phyloP scores from a whole-genome alignment of 768 basidiomycete species.

The Lentinus brumalis region DNA sequence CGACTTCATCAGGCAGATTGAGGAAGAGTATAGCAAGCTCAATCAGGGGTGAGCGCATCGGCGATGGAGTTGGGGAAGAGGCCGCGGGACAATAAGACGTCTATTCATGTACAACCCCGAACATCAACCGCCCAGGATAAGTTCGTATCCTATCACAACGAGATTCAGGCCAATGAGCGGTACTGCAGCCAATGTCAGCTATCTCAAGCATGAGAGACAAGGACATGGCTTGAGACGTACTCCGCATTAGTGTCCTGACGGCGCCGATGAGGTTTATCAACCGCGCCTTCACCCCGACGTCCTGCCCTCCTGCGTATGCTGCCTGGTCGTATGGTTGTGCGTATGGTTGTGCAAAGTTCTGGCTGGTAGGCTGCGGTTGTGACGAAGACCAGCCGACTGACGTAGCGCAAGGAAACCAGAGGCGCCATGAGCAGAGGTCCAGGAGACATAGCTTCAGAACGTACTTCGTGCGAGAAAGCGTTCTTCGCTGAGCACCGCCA shows the following conservation, averaged over 20 bases:
- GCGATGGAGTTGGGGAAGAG: neutral
- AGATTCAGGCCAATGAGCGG: conserved; percentile 89
- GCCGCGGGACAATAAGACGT: conserved; percentile 15
- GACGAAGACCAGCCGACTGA: conserved; percentile 88
- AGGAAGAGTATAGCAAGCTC: conserved; percentile 67
- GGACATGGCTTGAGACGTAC: conserved; percentile 53
- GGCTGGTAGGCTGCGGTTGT: conserved; percentile 56
- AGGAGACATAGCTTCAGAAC: conserved; percentile 33
- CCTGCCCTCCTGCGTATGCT: conserved; percentile 53
- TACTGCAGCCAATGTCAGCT: conserved; percentile 54
- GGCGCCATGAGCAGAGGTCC: conserved; percentile 21
- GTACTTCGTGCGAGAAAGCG: conserved; percentile 90
- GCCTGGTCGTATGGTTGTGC: conserved; percentile 71
- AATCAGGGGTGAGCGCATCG: conserved; percentile 39
- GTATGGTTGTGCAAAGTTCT: conserved; percentile 67
- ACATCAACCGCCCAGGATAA: conserved; percentile 58
- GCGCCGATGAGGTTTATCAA: conserved; percentile 93
- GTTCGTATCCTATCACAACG: conserved; percentile 83
- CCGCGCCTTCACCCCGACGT: conserved; percentile 79
- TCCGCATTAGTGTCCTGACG: conserved; percentile 94
- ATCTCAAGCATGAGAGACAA: neutral
- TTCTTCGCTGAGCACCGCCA: conserved; percentile 95
- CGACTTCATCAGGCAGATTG: conserved; percentile 81
- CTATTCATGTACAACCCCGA: conserved; percentile 18
- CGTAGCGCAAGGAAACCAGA: conserved; percentile 10